These are phyloP conservation scores for Elsinoe perseae DNA, from an alignment of 2,329 filamentous ascomycete genomes.

Conservation along the genomic window DNA sequence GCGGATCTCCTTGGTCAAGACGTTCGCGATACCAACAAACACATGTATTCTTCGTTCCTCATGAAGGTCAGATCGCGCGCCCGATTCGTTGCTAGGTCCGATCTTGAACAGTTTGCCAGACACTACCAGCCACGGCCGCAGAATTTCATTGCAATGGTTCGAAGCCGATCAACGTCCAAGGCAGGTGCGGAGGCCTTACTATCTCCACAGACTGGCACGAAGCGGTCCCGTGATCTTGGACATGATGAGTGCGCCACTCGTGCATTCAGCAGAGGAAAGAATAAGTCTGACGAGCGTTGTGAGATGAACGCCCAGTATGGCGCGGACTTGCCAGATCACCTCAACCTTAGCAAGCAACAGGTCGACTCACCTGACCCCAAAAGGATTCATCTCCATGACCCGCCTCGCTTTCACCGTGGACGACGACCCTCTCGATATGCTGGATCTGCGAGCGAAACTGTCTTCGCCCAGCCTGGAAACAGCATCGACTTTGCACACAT, in stretches of 20 bases:
- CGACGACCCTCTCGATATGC: background rate
- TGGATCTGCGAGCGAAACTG: background rate
- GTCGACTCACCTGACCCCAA: background rate
- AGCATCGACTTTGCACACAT: background rate
- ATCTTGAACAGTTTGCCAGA: constrained; percentile 7
- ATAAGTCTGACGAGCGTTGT: background rate
- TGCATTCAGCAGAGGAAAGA: background rate
- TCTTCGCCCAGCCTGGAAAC: background rate
- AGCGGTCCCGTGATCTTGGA: background rate
- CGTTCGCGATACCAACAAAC: background rate
- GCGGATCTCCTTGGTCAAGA: background rate
- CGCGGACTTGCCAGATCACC: background rate
- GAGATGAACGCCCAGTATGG: background rate
- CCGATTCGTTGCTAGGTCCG: constrained; percentile 9
- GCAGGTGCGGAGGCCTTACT: background rate
- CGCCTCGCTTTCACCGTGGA: background rate
- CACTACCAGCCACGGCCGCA: constrained; percentile 1
- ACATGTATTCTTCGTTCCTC: background rate
- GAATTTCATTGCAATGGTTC: constrained; percentile 3
- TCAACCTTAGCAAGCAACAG: background rate
- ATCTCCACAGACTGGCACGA: background rate
- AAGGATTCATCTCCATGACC: background rate
- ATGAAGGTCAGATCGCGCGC: background rate
- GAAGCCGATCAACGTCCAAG: constrained; percentile 6
- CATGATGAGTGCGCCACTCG: background rate